Base-by-base conservation (phyloP, 768 basidiomycete genomes). In the Termitomyces bulborhizus region DNA sequence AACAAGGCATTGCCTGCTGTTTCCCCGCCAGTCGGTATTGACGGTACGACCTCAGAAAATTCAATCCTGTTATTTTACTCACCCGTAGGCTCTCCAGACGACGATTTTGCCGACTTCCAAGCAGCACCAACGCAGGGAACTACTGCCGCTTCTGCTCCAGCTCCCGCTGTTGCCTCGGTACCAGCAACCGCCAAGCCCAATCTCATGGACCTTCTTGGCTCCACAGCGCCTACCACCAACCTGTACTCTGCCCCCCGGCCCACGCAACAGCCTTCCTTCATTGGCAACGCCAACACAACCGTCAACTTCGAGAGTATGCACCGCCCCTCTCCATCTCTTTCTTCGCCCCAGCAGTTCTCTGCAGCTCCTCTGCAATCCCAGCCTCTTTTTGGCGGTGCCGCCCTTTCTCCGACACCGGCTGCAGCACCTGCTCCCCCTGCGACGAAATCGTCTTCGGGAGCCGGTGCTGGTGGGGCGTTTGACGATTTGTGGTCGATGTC, bases 401-500 rank as follows among this genome's bases (percentile, higher is more conserved):
- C 73, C 9, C 68, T 74, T 61, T 64, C 68, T 40, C 72, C 75
- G 51, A 66, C 68, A 40, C 49, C 70, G n/a, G 62, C 62, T 18
- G 42, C 54, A n/a, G 49, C 55, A 45, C 56, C 49, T 53, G 11
- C 55, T 7, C 31, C 46, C 15, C 9, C 24, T 21, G 55, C 61
- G 60, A 67, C 71, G 15, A 65, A 73, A 16, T 66, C 75, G 63
- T 66, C 78, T 63, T 62, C 83, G 37, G 63, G 64, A 29, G 55
- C 18, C 27, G 72, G 21, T 21, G 21, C 21, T 21, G 2, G 21
- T 21, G 21, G 79, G 54, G 85, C 84, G 63, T 97, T 96, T 64
- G 94, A 94, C 59, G 94, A 97, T 66, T 68, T 97, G 60, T 97
- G 90, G 90, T 81, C 81, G 21, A 77, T 93, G 78, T 89, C 87